Base-by-base conservation (phyloP, 192 early-diverging fungal genomes). In the Globomyces pollinis-pini region DNA sequence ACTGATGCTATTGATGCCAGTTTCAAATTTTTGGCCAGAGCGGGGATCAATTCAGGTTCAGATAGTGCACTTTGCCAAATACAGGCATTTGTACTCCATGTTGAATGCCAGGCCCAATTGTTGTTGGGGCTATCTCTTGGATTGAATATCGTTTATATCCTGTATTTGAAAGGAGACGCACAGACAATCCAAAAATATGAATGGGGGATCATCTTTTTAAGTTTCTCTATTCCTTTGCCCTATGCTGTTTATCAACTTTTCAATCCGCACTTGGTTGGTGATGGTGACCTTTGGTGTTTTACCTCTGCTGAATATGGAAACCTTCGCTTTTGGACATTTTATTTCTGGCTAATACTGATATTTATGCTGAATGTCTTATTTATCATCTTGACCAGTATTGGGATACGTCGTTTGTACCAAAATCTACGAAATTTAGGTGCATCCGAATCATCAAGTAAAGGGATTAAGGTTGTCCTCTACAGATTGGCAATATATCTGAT, bases 401-500 rank as follows among this genome's bases (percentile, higher is more conserved):
- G n/a, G n/a, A n/a, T n/a, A n/a, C n/a, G n/a, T n/a, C n/a, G n/a
- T n/a, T n/a, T n/a, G n/a, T n/a, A n/a, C n/a, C n/a, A n/a, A n/a
- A n/a, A n/a, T n/a, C n/a, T n/a, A n/a, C n/a, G n/a, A n/a, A n/a
- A n/a, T n/a, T n/a, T n/a, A n/a, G 15, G 38, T n/a, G 15, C 38
- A n/a, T n/a, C n/a, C n/a, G 45, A 49, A 29, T 18, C 12, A 44
- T 31, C 21, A 20, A n/a, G n/a, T n/a, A n/a, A n/a, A n/a, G n/a
- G n/a, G n/a, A n/a, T n/a, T n/a, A n/a, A n/a, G 38, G 38, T 39
- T 39, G 24, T 63, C 16, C 32, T 43, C 18, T 26, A 38, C 12
- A 35, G 52, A n/a, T 30, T 52, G 36, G 21, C 47, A 5, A 41
- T 23, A 3, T 63, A 63, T 43, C 13, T 39, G 52, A 57, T 52